Evolutionary conservation across 2,329 filamentous ascomycete genomes (phyloP).

Genomic region (Corniculantispora saksenae): DNA sequence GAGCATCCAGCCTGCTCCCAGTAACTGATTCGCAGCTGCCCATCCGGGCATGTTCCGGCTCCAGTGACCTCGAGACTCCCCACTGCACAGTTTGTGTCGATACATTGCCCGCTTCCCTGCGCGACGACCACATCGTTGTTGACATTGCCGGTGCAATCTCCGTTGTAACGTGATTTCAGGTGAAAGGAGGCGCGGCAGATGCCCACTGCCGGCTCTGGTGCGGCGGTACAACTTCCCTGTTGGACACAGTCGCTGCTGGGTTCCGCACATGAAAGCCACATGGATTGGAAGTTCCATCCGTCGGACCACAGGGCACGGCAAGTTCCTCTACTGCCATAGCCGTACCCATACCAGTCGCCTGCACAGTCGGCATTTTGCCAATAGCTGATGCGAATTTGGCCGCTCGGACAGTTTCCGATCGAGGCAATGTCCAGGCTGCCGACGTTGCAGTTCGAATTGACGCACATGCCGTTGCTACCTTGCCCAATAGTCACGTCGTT

Average conservation of each 20-base stretch:
- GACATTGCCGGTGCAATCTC: conserved; percentile 14
- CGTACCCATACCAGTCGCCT: conserved; percentile 16
- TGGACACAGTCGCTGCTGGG: conserved; percentile 1
- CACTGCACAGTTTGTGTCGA: conserved; percentile 18
- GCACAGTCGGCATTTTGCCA: conserved; percentile 10
- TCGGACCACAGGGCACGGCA: conserved; percentile 8
- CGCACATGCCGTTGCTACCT: conserved; percentile 8
- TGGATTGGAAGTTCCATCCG: conserved; percentile 8
- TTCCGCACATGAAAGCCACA: conserved; percentile 9
- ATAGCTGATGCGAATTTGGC: conserved; percentile 14
- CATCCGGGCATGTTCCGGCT: conserved; percentile 2
- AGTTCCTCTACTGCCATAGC: conserved; percentile 10
- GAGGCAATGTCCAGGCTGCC: background rate
- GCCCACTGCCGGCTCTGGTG: background rate
- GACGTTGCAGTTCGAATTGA: conserved; percentile 10
- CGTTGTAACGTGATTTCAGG: conserved; percentile 6
- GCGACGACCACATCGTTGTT: conserved; percentile 6
- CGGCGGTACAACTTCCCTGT: conserved; percentile 3
- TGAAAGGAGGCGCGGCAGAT: background rate
- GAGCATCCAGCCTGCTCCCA: conserved; percentile 9
- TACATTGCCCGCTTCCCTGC: background rate
- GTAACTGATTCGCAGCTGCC: conserved; percentile 13
- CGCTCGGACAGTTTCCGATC: conserved; percentile 12
- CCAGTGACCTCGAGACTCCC: background rate
- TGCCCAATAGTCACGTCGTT: background rate